phyloP scores from a whole-genome alignment of 768 basidiomycete genomes.

The Auricularia heimuer region DNA sequence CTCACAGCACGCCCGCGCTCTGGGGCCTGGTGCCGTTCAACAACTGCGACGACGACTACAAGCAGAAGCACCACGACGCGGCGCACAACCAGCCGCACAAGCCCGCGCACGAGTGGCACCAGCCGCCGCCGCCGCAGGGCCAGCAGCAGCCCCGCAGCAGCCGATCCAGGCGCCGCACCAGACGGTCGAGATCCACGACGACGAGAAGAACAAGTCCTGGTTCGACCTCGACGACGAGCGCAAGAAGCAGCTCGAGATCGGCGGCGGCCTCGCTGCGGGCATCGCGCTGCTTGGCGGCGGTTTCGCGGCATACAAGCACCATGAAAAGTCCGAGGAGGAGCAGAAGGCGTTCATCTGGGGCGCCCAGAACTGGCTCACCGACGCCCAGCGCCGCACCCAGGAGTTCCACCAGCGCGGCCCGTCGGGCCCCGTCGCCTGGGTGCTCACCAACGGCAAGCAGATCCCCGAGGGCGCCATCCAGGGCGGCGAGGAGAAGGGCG shows the following conservation, averaged over 20 bases:
- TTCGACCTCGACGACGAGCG: conserved; percentile 38
- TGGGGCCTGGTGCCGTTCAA: conserved; percentile 2
- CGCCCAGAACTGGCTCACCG: conserved; percentile 42
- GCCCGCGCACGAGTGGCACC: conserved; percentile 13
- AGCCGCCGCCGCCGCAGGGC: conserved; percentile 2
- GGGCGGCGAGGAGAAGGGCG: conserved; percentile 44
- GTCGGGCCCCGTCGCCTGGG: conserved; percentile 46
- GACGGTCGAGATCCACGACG: conserved; percentile 9
- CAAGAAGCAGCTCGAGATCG: conserved; percentile 54
- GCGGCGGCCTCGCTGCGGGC: conserved; percentile 52
- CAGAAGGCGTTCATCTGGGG: conserved; percentile 43
- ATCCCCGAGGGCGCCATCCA: conserved; percentile 51
- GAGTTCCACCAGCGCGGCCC: conserved; percentile 36
- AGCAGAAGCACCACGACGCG: conserved; percentile 21
- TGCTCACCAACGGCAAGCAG: conserved; percentile 32
- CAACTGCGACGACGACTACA: conserved; percentile 13
- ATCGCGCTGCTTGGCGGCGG: conserved; percentile 44
- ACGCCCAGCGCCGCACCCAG: conserved; percentile 45
- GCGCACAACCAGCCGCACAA: conserved; percentile 6
- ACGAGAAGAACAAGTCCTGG: conserved; percentile 48
- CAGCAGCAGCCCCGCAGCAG: conserved; percentile 9
- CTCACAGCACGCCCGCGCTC: conserved; percentile 5
- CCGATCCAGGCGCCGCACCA: conserved; percentile 23
- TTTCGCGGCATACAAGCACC: conserved; percentile 40
- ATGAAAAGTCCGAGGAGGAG: conserved; percentile 49